Evolutionary conservation across 75 land plant genomes (phyloP).

Genomic region (Picea sitchensis): DNA sequence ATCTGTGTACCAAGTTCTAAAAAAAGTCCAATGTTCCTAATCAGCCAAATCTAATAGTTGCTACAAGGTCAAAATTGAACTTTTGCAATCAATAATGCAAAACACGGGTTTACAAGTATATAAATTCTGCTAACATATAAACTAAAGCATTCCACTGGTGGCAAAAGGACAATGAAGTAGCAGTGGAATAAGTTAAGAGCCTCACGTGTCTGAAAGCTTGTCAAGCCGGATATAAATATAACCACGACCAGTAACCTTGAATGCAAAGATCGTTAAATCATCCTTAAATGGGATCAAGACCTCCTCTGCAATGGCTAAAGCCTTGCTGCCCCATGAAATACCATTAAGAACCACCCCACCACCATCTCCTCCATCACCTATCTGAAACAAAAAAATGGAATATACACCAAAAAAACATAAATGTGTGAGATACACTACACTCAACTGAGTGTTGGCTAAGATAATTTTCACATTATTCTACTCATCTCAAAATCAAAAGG

Average conservation of each 20-base stretch:
- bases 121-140: background rate
- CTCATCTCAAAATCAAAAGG: background rate
- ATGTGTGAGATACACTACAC: background rate
- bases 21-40: background rate
- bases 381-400: slow-evolving; percentile 24
- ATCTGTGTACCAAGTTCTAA: background rate
- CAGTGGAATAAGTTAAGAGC: background rate
- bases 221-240: slow-evolving; percentile 80
- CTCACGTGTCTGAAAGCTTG: slow-evolving; percentile 80
- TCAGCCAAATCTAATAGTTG: background rate
- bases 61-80: background rate
- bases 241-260: slow-evolving; percentile 69
- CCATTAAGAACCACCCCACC: slow-evolving; percentile 76
- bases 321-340: slow-evolving; percentile 71
- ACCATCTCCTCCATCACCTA: slow-evolving; percentile 96
- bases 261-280: slow-evolving; percentile 59
- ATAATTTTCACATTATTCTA: background rate
- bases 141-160: background rate
- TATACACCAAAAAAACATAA: background rate
- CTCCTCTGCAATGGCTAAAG: slow-evolving; percentile 55
- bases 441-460: background rate
- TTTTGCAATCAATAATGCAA: background rate
- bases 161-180: background rate
- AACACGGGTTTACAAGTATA: background rate
- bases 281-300: slow-evolving; percentile 49